Evolutionary conservation across 371 early-diverging fungal genomes (phyloP), one percentile per base, ranked within the genome.

Genomic region (Mucor mucedo): DNA sequence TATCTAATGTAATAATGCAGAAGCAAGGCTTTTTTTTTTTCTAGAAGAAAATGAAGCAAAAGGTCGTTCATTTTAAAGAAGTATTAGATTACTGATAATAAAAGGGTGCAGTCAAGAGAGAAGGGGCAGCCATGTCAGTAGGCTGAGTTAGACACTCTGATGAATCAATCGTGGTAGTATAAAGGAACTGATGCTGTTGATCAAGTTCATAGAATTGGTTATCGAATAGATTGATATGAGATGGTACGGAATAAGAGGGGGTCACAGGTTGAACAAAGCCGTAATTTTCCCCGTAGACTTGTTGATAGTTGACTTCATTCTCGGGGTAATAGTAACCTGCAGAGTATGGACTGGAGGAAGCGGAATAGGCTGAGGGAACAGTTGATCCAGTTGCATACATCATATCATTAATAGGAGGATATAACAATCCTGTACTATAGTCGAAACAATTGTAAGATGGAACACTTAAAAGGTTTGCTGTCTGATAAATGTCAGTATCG

Each of bases 251-350:
- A 27, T 47, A 47, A 47, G 14, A 10, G 2, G 47, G 21, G 21
- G 21, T 21, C 21, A 21, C 45, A 1, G 45, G 45, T 45, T 45
- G 27, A 21, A 9, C 21, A 16, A 8, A 47, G 16, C 47, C 47
- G 27, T 47, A 47, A 21, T 47, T n/a, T 2, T 47, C 47, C 21
- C 21, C 21, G 1, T 0, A 21, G 21, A 21, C 21, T 21, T 21
- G 21, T 28, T 50, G 50, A 50, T 50, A 50, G 13, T 14, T 50
- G 48, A 47, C 28, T n/a, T 44, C 44, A n/a, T 44, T 16, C 10
- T 44, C n/a, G 14, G n/a, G 2, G 41, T 41, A 41, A 44, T 48
- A 27, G 2, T 50, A 21, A 7, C 32, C 11, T 30, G 32, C 13
- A 30, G 50, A 10, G 5, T 50, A 50, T 10, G 50, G 32, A 30